These are phyloP conservation scores for Mycena kentingensis DNA, from an alignment of 768 basidiomycete species.

Conservation along the genomic window DNA sequence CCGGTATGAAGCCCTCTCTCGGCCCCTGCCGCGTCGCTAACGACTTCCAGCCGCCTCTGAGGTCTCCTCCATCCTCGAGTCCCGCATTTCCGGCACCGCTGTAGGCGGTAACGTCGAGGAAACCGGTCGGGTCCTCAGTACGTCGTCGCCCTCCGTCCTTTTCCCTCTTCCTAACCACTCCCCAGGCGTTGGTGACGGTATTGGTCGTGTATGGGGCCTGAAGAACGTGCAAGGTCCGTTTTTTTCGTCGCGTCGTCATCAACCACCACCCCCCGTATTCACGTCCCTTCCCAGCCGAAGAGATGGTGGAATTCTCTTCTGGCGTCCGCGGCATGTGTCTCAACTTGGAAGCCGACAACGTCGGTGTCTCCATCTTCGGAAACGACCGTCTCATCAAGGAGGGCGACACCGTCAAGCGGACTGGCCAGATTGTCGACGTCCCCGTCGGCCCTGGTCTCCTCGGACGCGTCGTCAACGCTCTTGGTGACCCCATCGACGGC, in stretches of 20 bases:
- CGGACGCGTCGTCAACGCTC: conserved; percentile 98
- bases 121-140: conserved; percentile 98
- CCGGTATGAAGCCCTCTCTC: conserved; percentile 56
- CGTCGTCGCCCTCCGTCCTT: conserved; percentile 28
- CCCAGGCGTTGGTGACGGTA: conserved; percentile 98
- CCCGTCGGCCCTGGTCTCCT: conserved; percentile 97
- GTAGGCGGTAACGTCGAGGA: conserved; percentile 96
- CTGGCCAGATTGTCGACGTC: conserved; percentile 99
- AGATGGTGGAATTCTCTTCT: conserved; percentile 99
- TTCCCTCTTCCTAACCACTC: conserved; percentile 27
- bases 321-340: conserved; percentile 99
- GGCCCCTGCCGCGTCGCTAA: conserved; percentile 21
- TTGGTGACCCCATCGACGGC: conserved; percentile 99
- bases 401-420: conserved; percentile 99
- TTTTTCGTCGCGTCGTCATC: conserved; percentile 18
- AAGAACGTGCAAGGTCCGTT: conserved; percentile 91
- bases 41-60: conserved; percentile 84
- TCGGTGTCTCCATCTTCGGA: conserved; percentile 99
- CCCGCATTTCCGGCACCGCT: conserved; percentile 91
- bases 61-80: conserved; percentile 99
- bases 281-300: conserved; percentile 69
- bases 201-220: conserved; percentile 98
- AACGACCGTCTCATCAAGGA: conserved; percentile 99
- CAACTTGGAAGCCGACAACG: conserved; percentile 99
- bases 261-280: conserved; percentile 26